Evolutionary conservation across 2,329 filamentous ascomycete genomes (phyloP).

Genomic region (Stemphylium vesicarium): DNA sequence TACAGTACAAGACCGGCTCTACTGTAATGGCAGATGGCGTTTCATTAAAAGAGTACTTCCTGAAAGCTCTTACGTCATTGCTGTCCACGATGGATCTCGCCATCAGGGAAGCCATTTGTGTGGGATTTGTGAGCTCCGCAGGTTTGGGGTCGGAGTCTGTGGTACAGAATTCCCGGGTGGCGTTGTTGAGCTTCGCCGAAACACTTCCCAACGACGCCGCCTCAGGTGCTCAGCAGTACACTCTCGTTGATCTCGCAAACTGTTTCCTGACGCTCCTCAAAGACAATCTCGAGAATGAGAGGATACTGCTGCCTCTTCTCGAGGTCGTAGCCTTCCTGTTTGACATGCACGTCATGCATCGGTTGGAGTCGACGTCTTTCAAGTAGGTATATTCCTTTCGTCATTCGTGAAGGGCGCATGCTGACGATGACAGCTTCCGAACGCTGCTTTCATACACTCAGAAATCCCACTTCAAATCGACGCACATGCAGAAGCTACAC

Average conservation of each 20-base stretch:
- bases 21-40: conserved; percentile 44
- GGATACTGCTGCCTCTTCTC: conserved; percentile 75
- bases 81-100: conserved; percentile 12
- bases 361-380: conserved; percentile 55
- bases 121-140: conserved; percentile 74
- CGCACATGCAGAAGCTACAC: conserved; percentile 80
- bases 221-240: conserved; percentile 18
- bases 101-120: conserved; percentile 58
- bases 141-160: conserved; percentile 80
- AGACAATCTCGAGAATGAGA: conserved; percentile 61
- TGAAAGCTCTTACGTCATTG: conserved; percentile 54
- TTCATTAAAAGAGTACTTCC: conserved; percentile 68
- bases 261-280: conserved; percentile 41
- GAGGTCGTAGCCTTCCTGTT: conserved; percentile 77
- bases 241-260: conserved; percentile 32
- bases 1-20: conserved; percentile 11
- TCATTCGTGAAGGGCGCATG: neutral
- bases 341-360: conserved; percentile 53
- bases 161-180: conserved; percentile 70
- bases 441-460: conserved; percentile 73
- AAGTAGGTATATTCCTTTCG: conserved; percentile 52
- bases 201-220: conserved; percentile 23
- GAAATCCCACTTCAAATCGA: conserved; percentile 81
- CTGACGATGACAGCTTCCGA: conserved; percentile 53
- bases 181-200: conserved; percentile 59